phyloP scores from a whole-genome alignment of 441 rosid species.

The Erodium chrysanthum region DNA sequence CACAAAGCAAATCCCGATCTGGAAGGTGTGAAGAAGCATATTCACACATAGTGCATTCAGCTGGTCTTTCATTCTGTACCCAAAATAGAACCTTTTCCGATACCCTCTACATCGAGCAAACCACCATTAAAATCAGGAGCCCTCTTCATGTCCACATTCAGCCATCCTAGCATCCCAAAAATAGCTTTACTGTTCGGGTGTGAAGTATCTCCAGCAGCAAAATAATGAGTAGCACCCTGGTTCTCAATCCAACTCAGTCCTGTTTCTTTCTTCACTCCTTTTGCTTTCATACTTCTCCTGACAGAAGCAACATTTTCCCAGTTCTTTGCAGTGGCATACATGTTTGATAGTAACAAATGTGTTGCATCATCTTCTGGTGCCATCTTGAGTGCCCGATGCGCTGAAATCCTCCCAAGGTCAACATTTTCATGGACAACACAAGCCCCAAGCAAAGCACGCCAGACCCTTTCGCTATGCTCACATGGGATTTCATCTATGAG shows the following conservation, averaged over 20 bases:
- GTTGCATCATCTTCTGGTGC: constrained; percentile 72
- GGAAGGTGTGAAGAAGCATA: no score
- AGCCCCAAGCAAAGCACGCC: constrained; percentile 85
- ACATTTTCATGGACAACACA: constrained; percentile 58
- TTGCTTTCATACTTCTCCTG: constrained; percentile 59
- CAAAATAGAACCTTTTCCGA: not conserved
- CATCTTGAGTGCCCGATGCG: constrained; percentile 49
- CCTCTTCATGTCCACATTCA: constrained; percentile 51
- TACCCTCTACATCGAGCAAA: constrained; percentile 40
- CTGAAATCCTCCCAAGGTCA: constrained; percentile 52
- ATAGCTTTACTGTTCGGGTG: constrained; percentile 59
- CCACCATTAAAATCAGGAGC: constrained; percentile 36
- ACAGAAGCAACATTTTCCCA: constrained; percentile 55
- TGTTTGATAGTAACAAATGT: constrained; percentile 61
- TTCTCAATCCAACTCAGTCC: constrained; percentile 87
- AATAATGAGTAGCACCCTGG: constrained; percentile 54
- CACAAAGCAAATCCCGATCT: no score
- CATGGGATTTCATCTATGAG: constrained; percentile 57
- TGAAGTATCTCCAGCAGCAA: constrained; percentile 48
- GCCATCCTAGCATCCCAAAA: constrained; percentile 71
- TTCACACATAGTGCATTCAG: no score
- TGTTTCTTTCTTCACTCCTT: constrained; percentile 65
- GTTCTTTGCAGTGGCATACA: constrained; percentile 55
- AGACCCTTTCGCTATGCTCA: constrained; percentile 54
- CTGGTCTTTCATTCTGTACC: no score